Evolutionary conservation across 768 basidiomycete species (phyloP), one percentile per base, ranked within the genome.

Genomic region (Hemileccinum impolitum): DNA sequence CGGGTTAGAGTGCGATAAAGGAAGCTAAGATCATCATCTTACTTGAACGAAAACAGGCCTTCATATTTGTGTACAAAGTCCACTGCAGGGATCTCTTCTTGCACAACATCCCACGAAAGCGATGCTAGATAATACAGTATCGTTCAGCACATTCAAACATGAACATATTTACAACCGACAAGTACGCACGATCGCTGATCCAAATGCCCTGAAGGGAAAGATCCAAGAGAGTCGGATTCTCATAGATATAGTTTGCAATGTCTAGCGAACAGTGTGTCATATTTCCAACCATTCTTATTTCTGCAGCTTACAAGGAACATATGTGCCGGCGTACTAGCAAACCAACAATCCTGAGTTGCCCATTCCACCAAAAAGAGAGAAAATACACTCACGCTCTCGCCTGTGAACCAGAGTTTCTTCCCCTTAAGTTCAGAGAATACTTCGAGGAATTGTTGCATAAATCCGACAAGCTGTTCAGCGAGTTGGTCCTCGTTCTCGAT

Each of bases 31-130:
- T 7, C 14, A 36, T 32, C 80, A 21, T 38, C 37, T 25, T 52
- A 87, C 86, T 87, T 86, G 68, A 90, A 76, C 0, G 84, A 72
- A 59, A 90, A 89, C 12, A 89, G 78, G 51, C 79, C 71, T 54
- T 81, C 65, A 48, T 83, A 87, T 66, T 85, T 84, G 62, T 87
- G 78, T 6, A 90, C 87, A 52, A 89, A 89, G 50, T 76, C 70
- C 23, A 88, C 82, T 0, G 85, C 85, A 1, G 87, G 84, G 39
- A 90, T 84, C 63, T 89, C 72, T 45, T 74, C 66, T 61, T 86
- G 84, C 11, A 85, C 80, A 10, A 88, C 75, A 23, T 77, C 70
- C 75, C 77, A 85, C 1, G 81, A 80, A 5, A 88, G 54, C 3
- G 71, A 70, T 14, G 84, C 84, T 85, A 44, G 32, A 37, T 8